Percentiles rank a stretch among this genome's conserved stretches.
Conservation (phyloP, 805 yeast genomes). For the Kodamaea kakaduensis region DNA sequence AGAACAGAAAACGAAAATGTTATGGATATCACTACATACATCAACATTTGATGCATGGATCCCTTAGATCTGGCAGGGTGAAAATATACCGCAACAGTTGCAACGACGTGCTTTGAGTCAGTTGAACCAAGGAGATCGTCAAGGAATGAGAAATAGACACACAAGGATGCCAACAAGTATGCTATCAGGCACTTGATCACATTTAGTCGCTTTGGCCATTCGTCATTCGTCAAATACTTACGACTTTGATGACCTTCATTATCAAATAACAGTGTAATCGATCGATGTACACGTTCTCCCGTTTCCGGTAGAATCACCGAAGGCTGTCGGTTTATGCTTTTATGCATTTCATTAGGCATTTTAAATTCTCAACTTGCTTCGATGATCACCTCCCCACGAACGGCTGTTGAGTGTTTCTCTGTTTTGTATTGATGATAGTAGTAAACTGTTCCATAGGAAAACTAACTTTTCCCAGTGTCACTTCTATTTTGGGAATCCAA, state of each 20-base stretch:
- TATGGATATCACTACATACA: slow-evolving; percentile 55
- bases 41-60: slow-evolving; percentile 69
- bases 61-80: slow-evolving; percentile 80
- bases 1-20: slow-evolving; percentile 52
- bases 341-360: no score
- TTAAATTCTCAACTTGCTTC: no score
- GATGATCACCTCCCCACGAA: no score
- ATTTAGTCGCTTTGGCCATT: slow-evolving; percentile 2
- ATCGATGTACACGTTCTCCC: slow-evolving; percentile 36
- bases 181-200: slow-evolving; percentile 70
- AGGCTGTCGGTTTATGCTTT: slow-evolving; percentile 18
- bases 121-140: slow-evolving; percentile 54
- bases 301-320: slow-evolving; percentile 39
- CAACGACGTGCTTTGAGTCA: slow-evolving; percentile 76
- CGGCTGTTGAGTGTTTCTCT: no score
- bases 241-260: neutral
- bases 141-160: slow-evolving; percentile 56
- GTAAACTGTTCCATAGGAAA: no score
- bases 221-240: slow-evolving; percentile 1
- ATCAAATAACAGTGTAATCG: slow-evolving; percentile 20
- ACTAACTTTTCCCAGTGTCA: no score
- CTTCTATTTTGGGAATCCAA: no score
- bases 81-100: slow-evolving; percentile 81
- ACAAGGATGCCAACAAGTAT: slow-evolving; percentile 67
- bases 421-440: no score